Conservation (phyloP, 1,139 yeast species). For the Blastobotrys serpentis region DNA sequence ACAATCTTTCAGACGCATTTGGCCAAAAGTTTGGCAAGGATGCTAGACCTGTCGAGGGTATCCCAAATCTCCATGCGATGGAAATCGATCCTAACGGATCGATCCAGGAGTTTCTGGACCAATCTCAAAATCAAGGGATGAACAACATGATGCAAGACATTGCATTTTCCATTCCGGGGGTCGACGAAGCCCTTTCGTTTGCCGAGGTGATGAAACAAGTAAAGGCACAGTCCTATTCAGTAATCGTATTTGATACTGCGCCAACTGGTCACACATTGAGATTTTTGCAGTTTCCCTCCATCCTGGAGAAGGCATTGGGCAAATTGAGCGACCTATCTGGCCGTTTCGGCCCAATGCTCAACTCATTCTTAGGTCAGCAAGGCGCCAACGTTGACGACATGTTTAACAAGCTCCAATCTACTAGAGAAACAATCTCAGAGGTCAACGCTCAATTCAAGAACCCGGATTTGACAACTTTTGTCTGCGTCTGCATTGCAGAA, state of each 20-base stretch:
- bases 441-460: conserved; percentile 93
- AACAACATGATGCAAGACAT: conserved; percentile 77
- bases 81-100: conserved; percentile 97
- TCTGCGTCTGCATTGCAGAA: conserved; percentile 96
- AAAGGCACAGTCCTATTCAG: conserved; percentile 79
- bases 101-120: conserved; percentile 80
- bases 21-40: conserved; percentile 98
- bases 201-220: conserved; percentile 98
- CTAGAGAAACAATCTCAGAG: conserved; percentile 78
- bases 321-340: conserved; percentile 86
- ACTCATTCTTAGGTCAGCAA: conserved; percentile 60
- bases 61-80: conserved; percentile 89
- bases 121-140: conserved; percentile 46
- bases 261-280: conserved; percentile 98
- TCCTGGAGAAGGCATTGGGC: conserved; percentile 79
- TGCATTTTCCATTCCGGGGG: conserved; percentile 95
- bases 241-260: conserved; percentile 95
- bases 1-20: conserved; percentile 93
- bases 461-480: conserved; percentile 93
- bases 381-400: conserved; percentile 69
- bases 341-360: conserved; percentile 87
- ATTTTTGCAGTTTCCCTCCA: conserved; percentile 89
- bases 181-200: conserved; percentile 94
- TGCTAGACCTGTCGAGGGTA: conserved; percentile 89
- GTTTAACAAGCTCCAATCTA: conserved; percentile 75